A percentile compares a stretch with the other conserved stretches of the same genome.
phyloP scores from a whole-genome alignment of 345 rosid species.

The Kernera saxatilis region DNA sequence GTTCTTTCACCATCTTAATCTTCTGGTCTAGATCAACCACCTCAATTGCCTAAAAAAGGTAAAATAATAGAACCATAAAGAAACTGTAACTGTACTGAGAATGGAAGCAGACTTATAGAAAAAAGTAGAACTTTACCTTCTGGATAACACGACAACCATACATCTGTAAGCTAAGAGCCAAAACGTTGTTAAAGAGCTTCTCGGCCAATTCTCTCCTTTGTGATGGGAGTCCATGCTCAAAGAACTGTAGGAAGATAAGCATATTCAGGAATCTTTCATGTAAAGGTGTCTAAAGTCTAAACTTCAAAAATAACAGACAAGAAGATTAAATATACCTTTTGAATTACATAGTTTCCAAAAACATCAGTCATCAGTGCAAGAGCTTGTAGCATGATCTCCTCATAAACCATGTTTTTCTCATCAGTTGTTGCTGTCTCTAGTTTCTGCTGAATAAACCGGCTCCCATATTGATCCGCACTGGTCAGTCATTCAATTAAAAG shows the following conservation, averaged over 20 bases:
- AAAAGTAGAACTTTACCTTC: constrained; percentile 43
- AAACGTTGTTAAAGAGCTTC: constrained; percentile 70
- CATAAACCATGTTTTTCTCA: constrained; percentile 81
- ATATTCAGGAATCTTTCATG: background rate
- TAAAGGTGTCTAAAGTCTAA: too few species aligned
- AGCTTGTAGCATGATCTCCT: constrained; percentile 79
- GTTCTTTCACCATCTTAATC: constrained; percentile 78
- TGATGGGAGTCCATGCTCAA: constrained; percentile 81
- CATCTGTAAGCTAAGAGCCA: constrained; percentile 91
- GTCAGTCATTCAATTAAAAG: background rate
- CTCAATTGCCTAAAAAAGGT: constrained; percentile 64
- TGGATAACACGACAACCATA: constrained; percentile 97
- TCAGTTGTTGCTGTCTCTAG: constrained; percentile 79
- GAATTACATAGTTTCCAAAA: constrained; percentile 91
- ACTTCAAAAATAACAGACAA: background rate
- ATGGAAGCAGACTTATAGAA: background rate
- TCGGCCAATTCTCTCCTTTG: constrained; percentile 85
- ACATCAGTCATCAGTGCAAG: constrained; percentile 88
- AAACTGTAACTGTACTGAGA: background rate
- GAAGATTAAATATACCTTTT: constrained; percentile 49
- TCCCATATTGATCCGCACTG: constrained; percentile 85
- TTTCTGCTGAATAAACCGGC: constrained; percentile 92
- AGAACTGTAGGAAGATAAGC: constrained; percentile 48
- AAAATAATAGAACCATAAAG: background rate
- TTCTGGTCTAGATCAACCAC: constrained; percentile 86